phyloP scores from a whole-genome alignment of 2,329 filamentous ascomycete species.

The Dactylellina cionopaga region DNA sequence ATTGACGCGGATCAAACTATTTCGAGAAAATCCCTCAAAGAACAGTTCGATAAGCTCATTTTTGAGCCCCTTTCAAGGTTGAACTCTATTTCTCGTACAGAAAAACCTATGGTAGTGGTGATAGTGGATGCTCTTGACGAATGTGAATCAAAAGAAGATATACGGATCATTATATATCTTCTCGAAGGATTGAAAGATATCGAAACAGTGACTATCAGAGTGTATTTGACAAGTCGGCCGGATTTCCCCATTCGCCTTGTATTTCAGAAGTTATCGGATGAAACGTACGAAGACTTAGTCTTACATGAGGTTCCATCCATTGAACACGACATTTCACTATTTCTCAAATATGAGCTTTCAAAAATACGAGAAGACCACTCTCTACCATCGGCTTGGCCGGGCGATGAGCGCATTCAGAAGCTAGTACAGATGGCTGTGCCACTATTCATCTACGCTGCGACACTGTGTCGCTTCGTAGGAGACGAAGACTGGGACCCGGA shows the following conservation, averaged over 20 bases:
- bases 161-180: slow-evolving; percentile 51
- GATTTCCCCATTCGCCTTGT: slow-evolving; percentile 53
- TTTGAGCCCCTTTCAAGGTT: slow-evolving; percentile 58
- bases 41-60: slow-evolving; percentile 63
- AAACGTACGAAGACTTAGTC: slow-evolving; percentile 28
- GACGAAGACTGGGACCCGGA: background rate
- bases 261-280: slow-evolving; percentile 47
- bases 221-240: slow-evolving; percentile 56
- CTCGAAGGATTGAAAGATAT: slow-evolving; percentile 31
- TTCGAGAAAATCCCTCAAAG: slow-evolving; percentile 55
- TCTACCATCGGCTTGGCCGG: slow-evolving; percentile 45
- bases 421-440: slow-evolving; percentile 53
- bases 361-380: slow-evolving; percentile 34
- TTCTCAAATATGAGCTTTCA: slow-evolving; percentile 52
- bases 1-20: slow-evolving; percentile 1
- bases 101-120: slow-evolving; percentile 54
- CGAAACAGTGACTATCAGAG: slow-evolving; percentile 32
- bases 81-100: background rate
- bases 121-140: slow-evolving; percentile 59
- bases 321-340: slow-evolving; percentile 57
- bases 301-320: slow-evolving; percentile 48
- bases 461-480: slow-evolving; percentile 57
- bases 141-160: slow-evolving; percentile 55
- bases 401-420: slow-evolving; percentile 34
- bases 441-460: slow-evolving; percentile 58